Conservation (phyloP, 352 stramenopile species). For the Phytophthora quininea region DNA sequence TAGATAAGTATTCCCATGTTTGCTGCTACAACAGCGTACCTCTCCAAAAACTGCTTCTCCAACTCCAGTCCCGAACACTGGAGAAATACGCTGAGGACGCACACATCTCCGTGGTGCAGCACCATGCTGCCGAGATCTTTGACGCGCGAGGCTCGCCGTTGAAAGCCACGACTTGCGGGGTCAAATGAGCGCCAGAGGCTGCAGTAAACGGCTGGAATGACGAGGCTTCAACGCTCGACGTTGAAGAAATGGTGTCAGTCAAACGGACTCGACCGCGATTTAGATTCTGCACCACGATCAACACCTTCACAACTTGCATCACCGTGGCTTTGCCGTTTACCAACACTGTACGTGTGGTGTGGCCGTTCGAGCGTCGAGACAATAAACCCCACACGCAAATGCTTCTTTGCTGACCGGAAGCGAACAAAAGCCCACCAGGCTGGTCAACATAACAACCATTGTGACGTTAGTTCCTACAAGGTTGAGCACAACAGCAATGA, state of each 20-base stretch:
- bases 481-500: not conserved
- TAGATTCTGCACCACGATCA: slow-evolving; percentile 62
- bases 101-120: slow-evolving; percentile 53
- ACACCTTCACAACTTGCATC: slow-evolving; percentile 64
- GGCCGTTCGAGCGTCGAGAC: slow-evolving; percentile 58
- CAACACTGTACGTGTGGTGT: slow-evolving; percentile 58
- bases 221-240: not conserved
- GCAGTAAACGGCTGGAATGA: slow-evolving; percentile 35
- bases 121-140: slow-evolving; percentile 29
- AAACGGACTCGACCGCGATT: slow-evolving; percentile 29
- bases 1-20: not conserved
- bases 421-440: slow-evolving; percentile 36
- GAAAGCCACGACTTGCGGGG: slow-evolving; percentile 42
- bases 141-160: slow-evolving; percentile 35
- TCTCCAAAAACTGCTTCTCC: slow-evolving; percentile 59
- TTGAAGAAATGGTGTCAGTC: slow-evolving; percentile 43
- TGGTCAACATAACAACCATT: slow-evolving; percentile 10
- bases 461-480: not conserved
- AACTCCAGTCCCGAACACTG: slow-evolving; percentile 53
- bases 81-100: slow-evolving; percentile 60
- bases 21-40: slow-evolving; percentile 28
- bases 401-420: slow-evolving; percentile 27
- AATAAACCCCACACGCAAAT: slow-evolving; percentile 52
- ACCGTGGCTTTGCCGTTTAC: slow-evolving; percentile 47
- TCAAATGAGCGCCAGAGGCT: slow-evolving; percentile 48